phyloP scores from a whole-genome alignment of 495 filamentous ascomycete species.

The Penicillium silybi region DNA sequence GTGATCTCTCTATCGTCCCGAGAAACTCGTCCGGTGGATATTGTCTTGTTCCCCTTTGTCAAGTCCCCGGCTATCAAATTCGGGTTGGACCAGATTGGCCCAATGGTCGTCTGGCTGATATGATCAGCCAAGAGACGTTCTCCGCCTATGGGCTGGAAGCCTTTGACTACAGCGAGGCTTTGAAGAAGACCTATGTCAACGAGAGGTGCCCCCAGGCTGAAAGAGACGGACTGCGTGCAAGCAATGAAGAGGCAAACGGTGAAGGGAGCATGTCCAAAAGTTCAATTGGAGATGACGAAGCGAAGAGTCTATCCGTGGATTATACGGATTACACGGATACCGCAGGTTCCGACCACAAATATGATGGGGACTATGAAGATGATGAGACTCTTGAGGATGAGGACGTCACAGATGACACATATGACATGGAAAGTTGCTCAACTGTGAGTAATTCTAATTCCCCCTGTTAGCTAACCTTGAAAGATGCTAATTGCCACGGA shows the following conservation, averaged over 20 bases:
- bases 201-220: background rate
- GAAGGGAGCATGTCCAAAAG: background rate
- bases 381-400: background rate
- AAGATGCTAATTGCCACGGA: no score
- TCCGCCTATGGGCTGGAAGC: background rate
- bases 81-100: conserved; percentile 7
- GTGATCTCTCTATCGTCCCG: conserved; percentile 2
- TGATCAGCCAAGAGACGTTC: background rate
- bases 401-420: background rate
- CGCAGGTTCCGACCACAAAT: background rate
- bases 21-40: background rate
- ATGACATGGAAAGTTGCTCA: no score
- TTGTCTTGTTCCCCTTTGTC: conserved; percentile 3
- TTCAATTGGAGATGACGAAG: background rate
- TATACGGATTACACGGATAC: background rate
- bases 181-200: background rate
- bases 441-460: no score
- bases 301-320: background rate
- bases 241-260: background rate
- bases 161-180: background rate
- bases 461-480: no score
- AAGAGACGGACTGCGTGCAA: background rate
- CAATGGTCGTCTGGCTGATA: background rate
- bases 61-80: conserved; percentile 8
- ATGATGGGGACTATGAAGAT: background rate